Evolutionary conservation across 345 rosid genomes (phyloP).

Genomic region (Gossypium raimondii): DNA sequence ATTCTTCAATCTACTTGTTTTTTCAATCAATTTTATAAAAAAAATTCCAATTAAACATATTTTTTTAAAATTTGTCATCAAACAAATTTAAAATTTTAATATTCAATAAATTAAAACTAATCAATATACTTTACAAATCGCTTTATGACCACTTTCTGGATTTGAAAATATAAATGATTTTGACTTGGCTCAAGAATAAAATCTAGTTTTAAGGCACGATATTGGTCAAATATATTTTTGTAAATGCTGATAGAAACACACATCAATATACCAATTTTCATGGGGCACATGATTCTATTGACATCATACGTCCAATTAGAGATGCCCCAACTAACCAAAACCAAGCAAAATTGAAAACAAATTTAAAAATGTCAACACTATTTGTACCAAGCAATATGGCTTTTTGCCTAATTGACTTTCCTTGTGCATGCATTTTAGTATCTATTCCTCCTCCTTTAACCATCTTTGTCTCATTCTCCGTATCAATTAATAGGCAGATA

Average conservation of each 20-base stretch:
- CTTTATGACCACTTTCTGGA: neutral
- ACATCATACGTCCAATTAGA: neutral
- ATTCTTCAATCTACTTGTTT: too few species aligned
- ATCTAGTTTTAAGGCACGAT: neutral
- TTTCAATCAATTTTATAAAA: too few species aligned
- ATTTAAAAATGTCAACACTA: neutral
- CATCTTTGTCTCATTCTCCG: too few species aligned
- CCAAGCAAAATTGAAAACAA: too few species aligned
- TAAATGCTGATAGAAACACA: neutral
- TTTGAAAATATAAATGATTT: neutral
- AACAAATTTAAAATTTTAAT: too few species aligned
- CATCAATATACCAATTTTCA: neutral
- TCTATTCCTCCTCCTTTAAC: neutral
- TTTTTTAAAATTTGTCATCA: too few species aligned
- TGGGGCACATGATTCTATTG: neutral
- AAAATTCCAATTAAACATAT: too few species aligned
- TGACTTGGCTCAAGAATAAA: slow-evolving; percentile 3
- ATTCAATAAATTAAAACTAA: too few species aligned
- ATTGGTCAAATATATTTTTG: neutral
- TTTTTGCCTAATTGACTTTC: neutral
- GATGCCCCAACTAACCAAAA: neutral
- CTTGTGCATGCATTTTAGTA: neutral
- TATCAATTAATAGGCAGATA: too few species aligned
- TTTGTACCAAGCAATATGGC: neutral
- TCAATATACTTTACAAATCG: neutral